Evolutionary conservation across 2,329 filamentous ascomycete species (phyloP), one percentile per base, ranked within the genome.

Genomic region (Nothopassalora personata): DNA sequence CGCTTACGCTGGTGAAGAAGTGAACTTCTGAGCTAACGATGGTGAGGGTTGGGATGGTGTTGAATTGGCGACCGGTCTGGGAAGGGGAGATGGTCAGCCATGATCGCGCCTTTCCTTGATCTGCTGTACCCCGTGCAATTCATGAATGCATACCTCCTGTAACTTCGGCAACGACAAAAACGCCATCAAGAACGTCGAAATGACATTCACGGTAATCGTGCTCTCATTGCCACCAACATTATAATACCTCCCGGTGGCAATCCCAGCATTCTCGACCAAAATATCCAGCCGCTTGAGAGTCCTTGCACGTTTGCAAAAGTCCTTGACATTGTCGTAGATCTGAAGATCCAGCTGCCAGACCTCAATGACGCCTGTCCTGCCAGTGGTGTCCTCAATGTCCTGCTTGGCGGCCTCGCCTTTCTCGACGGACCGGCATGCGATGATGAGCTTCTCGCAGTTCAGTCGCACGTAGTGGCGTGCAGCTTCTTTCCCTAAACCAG

Each of bases 91-190:
- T 82, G 61, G 30, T 65, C 68, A 0, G 78, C 74, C 2, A 66
- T 67, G 4, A 60, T 71, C 57, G 66, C 64, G 69, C 64, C 69
- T 15, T 58, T 62, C 19, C 23, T 23, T 3, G 23, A 23, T 45
- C 61, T 5, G 68, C 75, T 9, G 73, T 78, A 36, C 10, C 8
- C 34, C 11, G 10, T 36, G 5, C 10, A 36, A 36, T 15, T 36
- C 34, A 36, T 23, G 3, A 23, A 23, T 23, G 3, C 39, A 43
- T 43, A 43, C 39, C 28, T 75, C 71, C 53, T 76, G 76, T 4
- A 86, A 72, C 64, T 78, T 81, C 0, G 82, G 83, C 19, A 85
- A 59, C 2, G 85, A 46, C 0, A 83, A 70, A 0, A 80, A 62
- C 0, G 74, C 78, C 0, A 86, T 71, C 1, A 85, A 66, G 45